Evolutionary conservation across 192 early-diverging fungal genomes (phyloP).

Genomic region (Neocallimastix lanati): DNA sequence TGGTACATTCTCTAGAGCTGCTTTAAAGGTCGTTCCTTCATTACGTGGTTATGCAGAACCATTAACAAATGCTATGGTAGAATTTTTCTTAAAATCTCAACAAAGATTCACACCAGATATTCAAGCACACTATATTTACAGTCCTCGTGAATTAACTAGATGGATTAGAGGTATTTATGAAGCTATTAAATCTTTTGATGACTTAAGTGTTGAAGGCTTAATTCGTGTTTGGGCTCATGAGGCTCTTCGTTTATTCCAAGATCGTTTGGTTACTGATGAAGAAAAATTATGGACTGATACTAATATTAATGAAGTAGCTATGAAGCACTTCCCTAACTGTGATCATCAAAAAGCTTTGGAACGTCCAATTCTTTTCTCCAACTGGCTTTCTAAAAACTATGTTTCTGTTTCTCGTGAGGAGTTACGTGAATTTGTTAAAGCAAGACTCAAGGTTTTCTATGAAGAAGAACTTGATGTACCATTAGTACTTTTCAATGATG

Average conservation of each 20-base stretch:
- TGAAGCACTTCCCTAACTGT: constrained; percentile 72
- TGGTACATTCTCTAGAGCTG: constrained; percentile 73
- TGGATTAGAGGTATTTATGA: constrained; percentile 98
- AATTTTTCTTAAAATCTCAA: constrained; percentile 82
- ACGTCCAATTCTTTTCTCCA: constrained; percentile 90
- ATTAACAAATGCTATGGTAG: constrained; percentile 90
- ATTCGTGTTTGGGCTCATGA: constrained; percentile 98
- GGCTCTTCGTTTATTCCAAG: constrained; percentile 92
- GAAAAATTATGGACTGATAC: constrained; percentile 88
- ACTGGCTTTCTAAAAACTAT: constrained; percentile 92
- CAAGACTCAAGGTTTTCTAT: constrained; percentile 91
- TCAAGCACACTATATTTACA: constrained; percentile 98
- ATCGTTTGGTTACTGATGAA: constrained; percentile 73
- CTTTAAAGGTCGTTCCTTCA: constrained; percentile 80
- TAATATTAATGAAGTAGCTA: constrained; percentile 61
- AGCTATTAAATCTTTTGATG: constrained; percentile 70
- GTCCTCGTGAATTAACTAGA: constrained; percentile 95
- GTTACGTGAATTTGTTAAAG: constrained; percentile 79
- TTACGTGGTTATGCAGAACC: constrained; percentile 79
- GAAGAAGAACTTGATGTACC: constrained; percentile 98
- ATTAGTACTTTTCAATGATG: constrained; percentile 93
- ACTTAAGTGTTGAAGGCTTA: constrained; percentile 58
- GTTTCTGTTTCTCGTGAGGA: constrained; percentile 70
- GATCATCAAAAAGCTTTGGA: constrained; percentile 47
- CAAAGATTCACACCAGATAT: constrained; percentile 86